Conservation (phyloP, 192 early-diverging fungal genomes). For the Umbelopsis sp. region DNA sequence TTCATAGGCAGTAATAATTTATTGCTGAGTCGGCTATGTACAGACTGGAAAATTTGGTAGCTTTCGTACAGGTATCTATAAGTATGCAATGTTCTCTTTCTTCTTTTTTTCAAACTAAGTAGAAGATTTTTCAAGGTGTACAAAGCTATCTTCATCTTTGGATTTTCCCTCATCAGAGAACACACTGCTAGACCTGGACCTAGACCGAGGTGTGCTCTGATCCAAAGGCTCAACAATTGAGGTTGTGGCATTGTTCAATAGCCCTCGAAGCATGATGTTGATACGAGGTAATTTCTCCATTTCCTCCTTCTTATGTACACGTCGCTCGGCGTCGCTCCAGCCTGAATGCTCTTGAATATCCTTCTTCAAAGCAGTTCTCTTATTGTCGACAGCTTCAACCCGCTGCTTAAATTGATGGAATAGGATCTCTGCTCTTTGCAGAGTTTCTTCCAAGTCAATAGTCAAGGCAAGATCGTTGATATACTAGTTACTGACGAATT, state of each 20-base stretch:
- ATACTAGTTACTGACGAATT: slow-evolving; percentile 49
- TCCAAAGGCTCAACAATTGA: background rate
- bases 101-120: background rate
- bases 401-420: slow-evolving; percentile 64
- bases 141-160: slow-evolving; percentile 12
- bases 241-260: background rate
- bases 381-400: slow-evolving; percentile 49
- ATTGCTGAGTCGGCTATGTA: background rate
- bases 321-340: background rate
- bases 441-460: slow-evolving; percentile 73
- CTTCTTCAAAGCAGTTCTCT: slow-evolving; percentile 24
- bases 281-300: slow-evolving; percentile 5
- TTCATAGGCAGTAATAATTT: too few species aligned
- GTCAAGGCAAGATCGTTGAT: slow-evolving; percentile 85
- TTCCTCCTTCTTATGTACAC: background rate
- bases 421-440: slow-evolving; percentile 78
- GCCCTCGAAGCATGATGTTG: background rate
- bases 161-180: slow-evolving; percentile 8
- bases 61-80: too few species aligned
- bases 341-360: slow-evolving; percentile 4
- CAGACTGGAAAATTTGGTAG: background rate
- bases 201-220: background rate
- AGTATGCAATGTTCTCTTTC: too few species aligned
- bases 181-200: slow-evolving; percentile 3
- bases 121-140: slow-evolving; percentile 2